Conservation (phyloP, 1,284 basidiomycete genomes). For the Moniliella sp. region DNA sequence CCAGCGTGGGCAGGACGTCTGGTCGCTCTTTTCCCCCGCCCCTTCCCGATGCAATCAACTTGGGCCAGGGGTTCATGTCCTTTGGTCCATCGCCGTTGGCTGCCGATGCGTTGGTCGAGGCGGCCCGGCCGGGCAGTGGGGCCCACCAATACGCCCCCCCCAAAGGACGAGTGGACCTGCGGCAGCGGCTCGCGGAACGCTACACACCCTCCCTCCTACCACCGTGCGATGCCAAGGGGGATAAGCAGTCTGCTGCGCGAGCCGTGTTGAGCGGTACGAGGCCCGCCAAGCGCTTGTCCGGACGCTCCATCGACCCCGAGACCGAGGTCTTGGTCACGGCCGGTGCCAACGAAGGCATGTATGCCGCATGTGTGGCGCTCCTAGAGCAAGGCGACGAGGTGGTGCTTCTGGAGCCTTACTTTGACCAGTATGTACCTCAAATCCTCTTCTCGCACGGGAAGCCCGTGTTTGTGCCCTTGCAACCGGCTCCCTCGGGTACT, state of each 20-base stretch:
- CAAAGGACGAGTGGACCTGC: slow-evolving; percentile 19
- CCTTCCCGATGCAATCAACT: slow-evolving; percentile 22
- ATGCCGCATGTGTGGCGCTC: slow-evolving; percentile 17
- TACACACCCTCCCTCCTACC: slow-evolving; percentile 10
- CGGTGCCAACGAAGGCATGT: slow-evolving; percentile 47
- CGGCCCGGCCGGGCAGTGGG: slow-evolving; percentile 12
- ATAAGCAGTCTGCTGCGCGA: no score
- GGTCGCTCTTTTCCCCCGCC: no score
- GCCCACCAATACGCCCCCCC: slow-evolving; percentile 32
- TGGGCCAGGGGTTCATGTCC: slow-evolving; percentile 33
- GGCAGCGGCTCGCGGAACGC: slow-evolving; percentile 14
- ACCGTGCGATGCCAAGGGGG: slow-evolving; percentile 6
- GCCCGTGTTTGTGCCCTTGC: slow-evolving; percentile 79
- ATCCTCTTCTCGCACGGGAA: slow-evolving; percentile 45
- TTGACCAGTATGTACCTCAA: slow-evolving; percentile 60
- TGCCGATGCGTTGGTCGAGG: slow-evolving; percentile 9
- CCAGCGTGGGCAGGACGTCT: no score
- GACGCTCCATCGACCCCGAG: slow-evolving; percentile 54
- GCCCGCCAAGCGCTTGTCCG: no score
- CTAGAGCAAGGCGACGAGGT: slow-evolving; percentile 52
- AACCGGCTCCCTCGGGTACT: slow-evolving; percentile 50
- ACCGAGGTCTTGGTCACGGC: slow-evolving; percentile 78
- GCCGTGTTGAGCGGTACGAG: no score
- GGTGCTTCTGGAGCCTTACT: slow-evolving; percentile 83
- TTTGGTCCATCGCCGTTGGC: slow-evolving; percentile 24